These are phyloP conservation scores for Hypoxylon sp. DNA, from an alignment of 2,329 filamentous ascomycete species.

Conservation along the genomic window DNA sequence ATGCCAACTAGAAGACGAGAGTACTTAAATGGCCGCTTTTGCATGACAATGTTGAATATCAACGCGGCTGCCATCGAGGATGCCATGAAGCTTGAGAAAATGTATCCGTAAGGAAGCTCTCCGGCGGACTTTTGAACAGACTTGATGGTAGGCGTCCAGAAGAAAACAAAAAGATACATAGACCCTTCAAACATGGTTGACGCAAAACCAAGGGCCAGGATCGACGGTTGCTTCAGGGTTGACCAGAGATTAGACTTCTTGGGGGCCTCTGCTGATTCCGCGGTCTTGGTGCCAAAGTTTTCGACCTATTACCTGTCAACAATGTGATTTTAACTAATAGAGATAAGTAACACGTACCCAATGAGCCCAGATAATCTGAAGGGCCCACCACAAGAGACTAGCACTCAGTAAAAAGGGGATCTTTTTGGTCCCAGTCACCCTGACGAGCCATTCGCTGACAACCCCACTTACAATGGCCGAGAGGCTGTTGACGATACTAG, in stretches of 20 bases:
- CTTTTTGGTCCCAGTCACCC: constrained; percentile 62
- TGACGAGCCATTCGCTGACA: constrained; percentile 67
- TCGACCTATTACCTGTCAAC: constrained; percentile 48
- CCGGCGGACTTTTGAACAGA: constrained; percentile 55
- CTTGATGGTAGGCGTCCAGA: constrained; percentile 71
- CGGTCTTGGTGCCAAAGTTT: constrained; percentile 47
- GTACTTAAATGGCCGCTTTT: constrained; percentile 52
- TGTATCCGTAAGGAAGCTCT: constrained; percentile 52
- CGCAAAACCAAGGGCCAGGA: constrained; percentile 66
- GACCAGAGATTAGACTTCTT: constrained; percentile 45
- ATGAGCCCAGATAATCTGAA: constrained; percentile 61
- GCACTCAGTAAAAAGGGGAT: constrained; percentile 68
- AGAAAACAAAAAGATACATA: constrained; percentile 75
- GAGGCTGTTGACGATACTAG: constrained; percentile 68
- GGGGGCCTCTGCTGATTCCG: constrained; percentile 23
- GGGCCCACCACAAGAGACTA: constrained; percentile 60
- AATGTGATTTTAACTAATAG: not conserved
- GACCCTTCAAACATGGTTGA: constrained; percentile 73
- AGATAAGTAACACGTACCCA: constrained; percentile 61
- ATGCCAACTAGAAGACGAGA: constrained; percentile 57
- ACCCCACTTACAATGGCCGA: constrained; percentile 70
- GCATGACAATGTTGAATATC: constrained; percentile 53
- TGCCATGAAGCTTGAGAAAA: constrained; percentile 54
- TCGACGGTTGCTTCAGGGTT: constrained; percentile 60
- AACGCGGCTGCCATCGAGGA: constrained; percentile 51